Evolutionary conservation across 2,329 filamentous ascomycete species (phyloP).

Genomic region (Nothomitra cinnamomea): DNA sequence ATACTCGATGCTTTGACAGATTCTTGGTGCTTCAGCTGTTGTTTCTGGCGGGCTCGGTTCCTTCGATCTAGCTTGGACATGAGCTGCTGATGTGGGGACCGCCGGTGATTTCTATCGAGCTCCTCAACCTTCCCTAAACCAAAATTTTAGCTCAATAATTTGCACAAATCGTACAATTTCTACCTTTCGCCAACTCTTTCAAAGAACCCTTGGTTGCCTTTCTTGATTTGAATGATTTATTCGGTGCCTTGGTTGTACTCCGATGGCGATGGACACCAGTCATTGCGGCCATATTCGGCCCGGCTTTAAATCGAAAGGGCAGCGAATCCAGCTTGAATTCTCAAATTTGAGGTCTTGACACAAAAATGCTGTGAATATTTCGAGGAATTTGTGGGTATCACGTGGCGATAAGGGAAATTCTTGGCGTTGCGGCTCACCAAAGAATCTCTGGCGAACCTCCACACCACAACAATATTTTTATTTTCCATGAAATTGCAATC

Average conservation of each 20-base stretch:
- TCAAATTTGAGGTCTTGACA: not conserved
- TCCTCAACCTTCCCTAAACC: conserved; percentile 55
- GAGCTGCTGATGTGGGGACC: conserved; percentile 86
- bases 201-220: conserved; percentile 78
- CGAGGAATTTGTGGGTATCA: conserved; percentile 1
- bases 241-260: conserved; percentile 71
- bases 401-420: conserved; percentile 1
- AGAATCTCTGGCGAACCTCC: not conserved
- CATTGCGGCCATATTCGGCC: conserved; percentile 55
- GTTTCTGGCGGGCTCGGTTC: conserved; percentile 86
- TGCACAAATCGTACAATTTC: not conserved
- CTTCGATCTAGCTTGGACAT: conserved; percentile 94
- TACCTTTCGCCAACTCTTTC: conserved; percentile 77
- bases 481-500: not conserved
- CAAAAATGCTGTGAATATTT: not conserved
- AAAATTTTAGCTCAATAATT: not conserved
- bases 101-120: conserved; percentile 56
- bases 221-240: conserved; percentile 86
- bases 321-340: conserved; percentile 44
- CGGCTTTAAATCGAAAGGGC: conserved; percentile 76
- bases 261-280: conserved; percentile 65
- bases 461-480: not conserved
- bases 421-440: not conserved
- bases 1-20: conserved; percentile 63
- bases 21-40: conserved; percentile 67